Evolutionary conservation across 495 filamentous ascomycete genomes (phyloP), one percentile per base, ranked within the genome.

Genomic region (Hypoxylon perforatum): DNA sequence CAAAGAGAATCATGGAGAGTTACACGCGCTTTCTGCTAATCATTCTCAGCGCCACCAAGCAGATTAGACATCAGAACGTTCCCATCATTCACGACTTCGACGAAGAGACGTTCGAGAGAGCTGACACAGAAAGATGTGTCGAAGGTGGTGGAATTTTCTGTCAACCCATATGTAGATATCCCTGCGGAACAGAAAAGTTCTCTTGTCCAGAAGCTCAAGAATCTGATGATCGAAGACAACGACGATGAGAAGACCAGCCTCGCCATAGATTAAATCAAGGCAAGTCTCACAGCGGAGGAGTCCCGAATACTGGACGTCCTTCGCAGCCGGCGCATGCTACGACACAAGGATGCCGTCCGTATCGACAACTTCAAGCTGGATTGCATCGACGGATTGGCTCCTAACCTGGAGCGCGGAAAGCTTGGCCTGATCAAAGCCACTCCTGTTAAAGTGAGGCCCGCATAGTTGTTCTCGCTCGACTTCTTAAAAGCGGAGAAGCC

Each of bases 21-120:
- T 86, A 85, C 50, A 82, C 80, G 1, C 78, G 82, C 10, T 86
- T 86, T 72, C 54, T 85, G 28, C 52, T 86, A 1, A 74, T 84
- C 1, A 79, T 85, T 1, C 47, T 76, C 42, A 83, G 75, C 50
- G 75, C 79, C 0, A 62, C 75, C 4, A 77, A 77, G 65, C 84
- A 85, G 71, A 83, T 86, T 45, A 61, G 70, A 10, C 8, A 51
- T n/a, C 65, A 74, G 22, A 76, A 82, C 4, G 61, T 73, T 15
- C 72, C 69, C 15, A 62, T 76, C 5, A 53, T 76, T 11, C 47
- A 44, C 10, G 72, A 81, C 47, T 77, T 71, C 23, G 76, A 83
- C 22, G 81, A 83, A 54, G 68, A 80, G 0, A 75, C 67, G 23
- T 84, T 82, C 52, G 81, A 84, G 8, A 66, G 71, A 22, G 83